Base-by-base conservation (phyloP, 768 basidiomycete species). In the Leucocoprinus sp. region DNA sequence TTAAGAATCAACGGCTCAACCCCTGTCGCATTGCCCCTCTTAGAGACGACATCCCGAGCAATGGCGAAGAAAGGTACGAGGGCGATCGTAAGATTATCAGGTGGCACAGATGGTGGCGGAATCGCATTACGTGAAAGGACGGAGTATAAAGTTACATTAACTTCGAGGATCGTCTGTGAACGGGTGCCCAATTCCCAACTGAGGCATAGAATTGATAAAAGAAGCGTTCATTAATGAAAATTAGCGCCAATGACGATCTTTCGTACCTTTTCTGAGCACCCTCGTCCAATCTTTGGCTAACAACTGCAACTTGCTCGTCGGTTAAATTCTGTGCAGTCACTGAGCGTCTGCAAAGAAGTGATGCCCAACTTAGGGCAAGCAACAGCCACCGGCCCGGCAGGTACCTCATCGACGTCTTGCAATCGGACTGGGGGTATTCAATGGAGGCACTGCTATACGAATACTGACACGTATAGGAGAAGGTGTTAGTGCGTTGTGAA, bases 121-220 rank as follows among this genome's bases (percentile, higher is more conserved):
- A 71, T 53, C 1, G 55, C 15, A 11, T 55, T 58, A 6, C 46
- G 40, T 1, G 70, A 64, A 48, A 70, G 64, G 12, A 75, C 74
- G 8, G 74, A 75, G 48, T 67, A 74, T 11, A 54, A 50, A 0
- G 69, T 67, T 8, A 65, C 71, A 50, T 72, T 66, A 28, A 70
- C 59, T 42, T 72, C 68, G 14, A 75, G 60, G 28, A 75, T 64
- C 1, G 74, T 65, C 57, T 76, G 67, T n/a, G 71, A 61, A 14
- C 71, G 68, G 14, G 74, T 74, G n/a, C 76, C 76, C 3, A 76
- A 60, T 54, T 78, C 75, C 76, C 76, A 78, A 49, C 75, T 77
- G 48, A 14, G 41, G n/a, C n/a, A n/a, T n/a, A 17, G 18, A 12
- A 34, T 52, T 24, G 12, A 21, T 18, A n/a, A 35, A 26, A 14